Conservation (phyloP, 2,329 filamentous ascomycete genomes). For the Trichoderma oligosporum region DNA sequence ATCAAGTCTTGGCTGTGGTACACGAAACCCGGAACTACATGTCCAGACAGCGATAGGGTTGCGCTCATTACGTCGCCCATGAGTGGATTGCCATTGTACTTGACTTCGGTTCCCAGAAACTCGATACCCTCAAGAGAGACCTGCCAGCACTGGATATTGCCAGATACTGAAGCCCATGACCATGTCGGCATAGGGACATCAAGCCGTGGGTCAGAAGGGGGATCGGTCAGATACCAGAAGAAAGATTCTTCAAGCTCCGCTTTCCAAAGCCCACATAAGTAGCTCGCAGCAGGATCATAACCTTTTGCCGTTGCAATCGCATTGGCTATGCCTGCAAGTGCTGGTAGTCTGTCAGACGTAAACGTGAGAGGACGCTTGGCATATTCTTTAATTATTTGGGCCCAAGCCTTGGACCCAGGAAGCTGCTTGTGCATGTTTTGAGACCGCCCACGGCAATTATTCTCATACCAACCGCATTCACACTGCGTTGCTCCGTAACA, state of each 20-base stretch:
- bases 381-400: slow-evolving; percentile 12
- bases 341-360: slow-evolving; percentile 16
- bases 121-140: slow-evolving; percentile 3
- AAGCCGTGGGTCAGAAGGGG: not conserved
- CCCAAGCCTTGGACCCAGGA: slow-evolving; percentile 1
- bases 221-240: slow-evolving; percentile 17
- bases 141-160: slow-evolving; percentile 5
- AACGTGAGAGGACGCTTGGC: slow-evolving; percentile 16
- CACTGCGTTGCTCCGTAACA: slow-evolving; percentile 18
- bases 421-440: not conserved
- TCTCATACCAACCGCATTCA: slow-evolving; percentile 19
- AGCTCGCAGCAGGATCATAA: not conserved
- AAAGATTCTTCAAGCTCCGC: slow-evolving; percentile 13
- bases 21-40: not conserved
- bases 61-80: slow-evolving; percentile 15
- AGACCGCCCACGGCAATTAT: not conserved
- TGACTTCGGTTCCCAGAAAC: slow-evolving; percentile 2
- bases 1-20: slow-evolving; percentile 8
- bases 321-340: slow-evolving; percentile 20
- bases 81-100: not conserved
- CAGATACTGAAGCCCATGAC: slow-evolving; percentile 21
- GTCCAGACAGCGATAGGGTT: slow-evolving; percentile 4
- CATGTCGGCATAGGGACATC: slow-evolving; percentile 12
- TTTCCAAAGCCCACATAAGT: slow-evolving; percentile 19
- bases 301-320: not conserved